These are phyloP conservation scores for Solanum hybrid DNA, from an alignment of 305 asterid species.

Conservation along the genomic window DNA sequence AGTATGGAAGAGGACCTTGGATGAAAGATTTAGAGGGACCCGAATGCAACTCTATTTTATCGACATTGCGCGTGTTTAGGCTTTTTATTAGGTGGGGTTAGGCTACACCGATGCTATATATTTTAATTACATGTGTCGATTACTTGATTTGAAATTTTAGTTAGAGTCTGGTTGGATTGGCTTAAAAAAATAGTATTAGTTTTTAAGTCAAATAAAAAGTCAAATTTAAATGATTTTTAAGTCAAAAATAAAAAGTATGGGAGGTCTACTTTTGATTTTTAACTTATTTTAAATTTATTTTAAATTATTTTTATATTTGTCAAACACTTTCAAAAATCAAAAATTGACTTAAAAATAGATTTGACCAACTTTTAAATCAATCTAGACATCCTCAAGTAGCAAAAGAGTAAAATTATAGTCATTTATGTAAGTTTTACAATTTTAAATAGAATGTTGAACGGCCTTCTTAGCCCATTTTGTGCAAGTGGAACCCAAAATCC, in stretches of 20 bases:
- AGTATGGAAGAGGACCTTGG: no score
- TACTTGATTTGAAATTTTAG: neutral
- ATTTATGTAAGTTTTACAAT: no score
- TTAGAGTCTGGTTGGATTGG: neutral
- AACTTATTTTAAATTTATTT: no score
- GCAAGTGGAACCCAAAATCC: neutral
- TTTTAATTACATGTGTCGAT: neutral
- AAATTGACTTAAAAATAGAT: rapidly evolving
- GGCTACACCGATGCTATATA: neutral
- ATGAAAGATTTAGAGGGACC: constrained; percentile 46
- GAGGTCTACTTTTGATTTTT: no score
- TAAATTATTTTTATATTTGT: no score
- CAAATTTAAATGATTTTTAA: no score
- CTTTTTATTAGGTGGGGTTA: neutral
- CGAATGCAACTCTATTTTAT: constrained; percentile 1
- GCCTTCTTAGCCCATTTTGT: neutral
- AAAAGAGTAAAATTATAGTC: no score
- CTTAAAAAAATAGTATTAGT: no score
- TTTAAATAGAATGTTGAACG: neutral
- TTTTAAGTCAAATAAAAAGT: no score
- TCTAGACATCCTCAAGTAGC: no score
- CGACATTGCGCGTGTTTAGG: neutral
- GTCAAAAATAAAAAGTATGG: no score
- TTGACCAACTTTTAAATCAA: no score
- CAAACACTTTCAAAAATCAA: rapidly evolving